A percentile compares a stretch with the other conserved stretches of the same genome.
These are phyloP conservation scores for Rubus idaeus DNA, from an alignment of 306 rosid genomes.

Conservation along the genomic window DNA sequence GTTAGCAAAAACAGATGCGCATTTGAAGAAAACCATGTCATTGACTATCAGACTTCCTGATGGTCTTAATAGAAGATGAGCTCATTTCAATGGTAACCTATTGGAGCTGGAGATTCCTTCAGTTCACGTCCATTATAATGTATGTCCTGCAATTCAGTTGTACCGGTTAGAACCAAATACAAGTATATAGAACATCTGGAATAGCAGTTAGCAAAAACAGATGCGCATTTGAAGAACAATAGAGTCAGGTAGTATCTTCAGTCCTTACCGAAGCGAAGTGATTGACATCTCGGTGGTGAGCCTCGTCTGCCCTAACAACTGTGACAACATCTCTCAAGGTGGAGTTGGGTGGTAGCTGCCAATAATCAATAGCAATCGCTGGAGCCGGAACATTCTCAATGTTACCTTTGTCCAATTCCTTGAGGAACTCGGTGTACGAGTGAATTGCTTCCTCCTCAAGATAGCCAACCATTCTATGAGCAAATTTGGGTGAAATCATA, in stretches of 20 bases:
- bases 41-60: neutral
- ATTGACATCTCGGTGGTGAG: slow-evolving; percentile 81
- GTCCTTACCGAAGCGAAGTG: slow-evolving; percentile 70
- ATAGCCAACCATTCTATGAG: slow-evolving; percentile 81
- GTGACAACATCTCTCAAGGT: slow-evolving; percentile 62
- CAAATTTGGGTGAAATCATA: slow-evolving; percentile 62
- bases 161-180: neutral
- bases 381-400: slow-evolving; percentile 73
- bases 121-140: slow-evolving; percentile 64
- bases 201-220: neutral
- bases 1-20: too few species aligned
- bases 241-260: neutral
- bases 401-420: slow-evolving; percentile 67
- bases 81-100: slow-evolving; percentile 53
- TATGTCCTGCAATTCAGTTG: slow-evolving; percentile 54
- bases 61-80: neutral
- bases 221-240: neutral
- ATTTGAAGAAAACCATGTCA: neutral
- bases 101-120: slow-evolving; percentile 64
- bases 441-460: slow-evolving; percentile 82
- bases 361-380: slow-evolving; percentile 72
- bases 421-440: slow-evolving; percentile 74
- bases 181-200: neutral
- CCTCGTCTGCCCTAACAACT: slow-evolving; percentile 77
- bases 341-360: slow-evolving; percentile 61